A percentile compares a stretch with the other conserved stretches of the same genome.
Conservation (phyloP, 1,284 basidiomycete genomes). For the Ustanciosporium gigantosporum region DNA sequence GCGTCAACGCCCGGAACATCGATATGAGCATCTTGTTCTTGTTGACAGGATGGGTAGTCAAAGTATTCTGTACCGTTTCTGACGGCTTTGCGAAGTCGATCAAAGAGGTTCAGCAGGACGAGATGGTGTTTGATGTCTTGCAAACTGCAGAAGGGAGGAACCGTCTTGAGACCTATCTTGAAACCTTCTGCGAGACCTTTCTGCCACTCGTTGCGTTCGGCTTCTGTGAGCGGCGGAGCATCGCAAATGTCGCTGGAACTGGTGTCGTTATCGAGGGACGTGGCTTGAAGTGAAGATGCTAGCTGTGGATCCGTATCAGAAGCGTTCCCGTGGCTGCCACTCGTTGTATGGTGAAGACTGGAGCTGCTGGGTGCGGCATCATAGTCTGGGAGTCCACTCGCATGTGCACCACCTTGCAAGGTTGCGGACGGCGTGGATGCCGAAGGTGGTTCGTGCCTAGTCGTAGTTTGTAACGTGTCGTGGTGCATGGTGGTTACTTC, state of each 20-base stretch:
- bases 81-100: slow-evolving; percentile 21
- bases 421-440: no score
- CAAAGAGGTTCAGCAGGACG: slow-evolving; percentile 34
- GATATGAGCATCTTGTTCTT: slow-evolving; percentile 11
- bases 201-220: slow-evolving; percentile 22
- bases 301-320: no score
- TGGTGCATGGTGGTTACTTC: no score
- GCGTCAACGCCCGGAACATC: slow-evolving; percentile 32
- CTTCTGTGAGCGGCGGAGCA: slow-evolving; percentile 14
- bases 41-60: slow-evolving; percentile 24
- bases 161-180: slow-evolving; percentile 8
- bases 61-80: slow-evolving; percentile 30
- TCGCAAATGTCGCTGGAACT: slow-evolving; percentile 29
- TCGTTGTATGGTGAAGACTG: no score
- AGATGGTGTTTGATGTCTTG: slow-evolving; percentile 28
- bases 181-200: slow-evolving; percentile 22
- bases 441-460: no score
- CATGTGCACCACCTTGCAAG: no score
- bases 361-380: no score
- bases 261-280: no score
- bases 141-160: slow-evolving; percentile 3
- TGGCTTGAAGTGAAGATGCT: no score
- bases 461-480: no score
- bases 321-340: no score
- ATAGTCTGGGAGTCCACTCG: no score